Evolutionary conservation across 108 stramenopile genomes (phyloP), one percentile per base, ranked within the genome.

Genomic region (Pseudonitzschia multistriata): DNA sequence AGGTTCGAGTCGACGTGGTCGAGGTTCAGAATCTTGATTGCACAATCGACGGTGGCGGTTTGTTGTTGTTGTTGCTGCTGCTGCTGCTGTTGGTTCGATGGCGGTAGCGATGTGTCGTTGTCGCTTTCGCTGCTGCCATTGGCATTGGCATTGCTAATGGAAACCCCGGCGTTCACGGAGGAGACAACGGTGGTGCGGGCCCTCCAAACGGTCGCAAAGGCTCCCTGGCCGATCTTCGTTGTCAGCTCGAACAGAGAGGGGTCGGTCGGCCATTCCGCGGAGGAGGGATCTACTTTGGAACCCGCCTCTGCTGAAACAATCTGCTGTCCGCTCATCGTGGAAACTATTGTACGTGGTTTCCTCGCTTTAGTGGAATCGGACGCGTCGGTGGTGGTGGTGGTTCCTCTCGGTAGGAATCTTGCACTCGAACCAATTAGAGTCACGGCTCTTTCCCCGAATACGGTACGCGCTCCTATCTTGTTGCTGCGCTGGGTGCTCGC

Each of bases 201-300:
- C 48, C 82, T 79, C 87, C 89, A 98, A 1, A 98, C 97, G 8
- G 92, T 83, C 21, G 96, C 97, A 78, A 96, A 98, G 22, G 96
- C 97, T 11, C 97, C 97, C 66, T 90, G 88, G 14, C 97, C 97
- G 35, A 98, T 96, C 49, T 86, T 82, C 50, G 84, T 80, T 30
- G 77, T 68, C 35, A 90, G 56, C n/a, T 81, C 74, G 60, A 91
- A 94, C 22, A 66, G 62, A 31, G 61, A 45, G 3, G 88, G 62
- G 36, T 78, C 80, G 34, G 88, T 86, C 24, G 93, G 90, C 90
- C 90, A 91, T 33, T 84, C 77, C 21, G 47, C 63, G 10, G 15
- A 25, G 15, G 42, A 45, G 11, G 28, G n/a, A 59, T 59, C 34
- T 5, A 35, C 5, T 45, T 45, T 17, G 42, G 42, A 45, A 1